phyloP scores from a whole-genome alignment of 2,329 filamentous ascomycete genomes.

The Cladophialophora psammophila region DNA sequence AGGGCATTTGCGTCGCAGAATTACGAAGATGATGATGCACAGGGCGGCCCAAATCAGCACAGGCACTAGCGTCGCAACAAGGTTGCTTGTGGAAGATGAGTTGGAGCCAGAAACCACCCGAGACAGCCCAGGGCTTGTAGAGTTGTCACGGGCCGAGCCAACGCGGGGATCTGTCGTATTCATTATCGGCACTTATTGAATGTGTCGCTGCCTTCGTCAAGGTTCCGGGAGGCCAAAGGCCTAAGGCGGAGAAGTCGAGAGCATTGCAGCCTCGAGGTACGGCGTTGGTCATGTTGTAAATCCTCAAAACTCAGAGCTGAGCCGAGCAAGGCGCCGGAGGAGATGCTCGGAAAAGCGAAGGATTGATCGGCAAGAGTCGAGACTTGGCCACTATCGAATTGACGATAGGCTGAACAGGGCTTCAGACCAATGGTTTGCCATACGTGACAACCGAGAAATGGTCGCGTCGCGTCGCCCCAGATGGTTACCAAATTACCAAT shows the following conservation, averaged over 20 bases:
- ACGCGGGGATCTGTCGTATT: slow-evolving; percentile 49
- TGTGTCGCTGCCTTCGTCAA: background rate
- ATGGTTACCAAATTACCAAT: background rate
- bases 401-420: slow-evolving; percentile 1
- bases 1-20: slow-evolving; percentile 57
- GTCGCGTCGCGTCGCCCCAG: background rate
- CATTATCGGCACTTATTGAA: slow-evolving; percentile 22
- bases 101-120: slow-evolving; percentile 47
- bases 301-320: slow-evolving; percentile 1
- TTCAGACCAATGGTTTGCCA: background rate
- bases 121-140: slow-evolving; percentile 50
- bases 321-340: background rate
- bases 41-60: slow-evolving; percentile 58
- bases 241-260: background rate
- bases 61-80: slow-evolving; percentile 63
- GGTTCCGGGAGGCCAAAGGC: background rate
- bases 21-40: slow-evolving; percentile 61
- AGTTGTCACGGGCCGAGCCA: slow-evolving; percentile 55
- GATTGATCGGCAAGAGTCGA: background rate
- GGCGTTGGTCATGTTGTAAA: background rate
- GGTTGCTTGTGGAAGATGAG: slow-evolving; percentile 52
- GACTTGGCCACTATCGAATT: background rate
- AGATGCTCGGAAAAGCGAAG: background rate
- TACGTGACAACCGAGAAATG: background rate
- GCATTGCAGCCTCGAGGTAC: background rate